A percentile compares a stretch with the other conserved stretches of the same genome.
phyloP scores from a whole-genome alignment of 139 green algal genomes.

The Spirogloea muscicola region DNA sequence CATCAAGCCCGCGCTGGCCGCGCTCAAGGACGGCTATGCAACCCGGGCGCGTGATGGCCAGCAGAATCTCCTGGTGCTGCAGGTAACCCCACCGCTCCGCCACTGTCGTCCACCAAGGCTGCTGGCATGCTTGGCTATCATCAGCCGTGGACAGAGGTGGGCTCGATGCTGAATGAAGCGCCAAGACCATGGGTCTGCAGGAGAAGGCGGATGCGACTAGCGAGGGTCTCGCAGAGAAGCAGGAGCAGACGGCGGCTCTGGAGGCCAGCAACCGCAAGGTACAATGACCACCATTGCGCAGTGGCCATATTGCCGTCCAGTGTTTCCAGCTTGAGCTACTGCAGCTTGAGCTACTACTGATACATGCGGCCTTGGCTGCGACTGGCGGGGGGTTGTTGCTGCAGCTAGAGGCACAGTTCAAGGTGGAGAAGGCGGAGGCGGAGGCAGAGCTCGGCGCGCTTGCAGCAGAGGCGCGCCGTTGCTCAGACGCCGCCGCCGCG shows the following conservation, averaged over 20 bases:
- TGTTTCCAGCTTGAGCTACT: neutral
- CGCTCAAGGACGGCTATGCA: neutral
- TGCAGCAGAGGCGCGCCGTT: too few species aligned
- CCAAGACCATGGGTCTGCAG: too few species aligned
- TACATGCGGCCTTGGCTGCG: neutral
- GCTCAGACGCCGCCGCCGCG: too few species aligned
- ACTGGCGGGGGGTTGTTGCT: neutral
- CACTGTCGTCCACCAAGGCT: too few species aligned
- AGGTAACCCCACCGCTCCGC: too few species aligned
- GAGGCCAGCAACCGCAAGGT: neutral
- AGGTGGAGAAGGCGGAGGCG: neutral
- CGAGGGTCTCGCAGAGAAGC: neutral
- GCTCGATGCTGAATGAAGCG: too few species aligned
- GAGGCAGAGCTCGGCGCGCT: neutral
- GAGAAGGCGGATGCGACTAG: too few species aligned
- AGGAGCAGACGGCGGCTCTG: neutral
- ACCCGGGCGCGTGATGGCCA: neutral
- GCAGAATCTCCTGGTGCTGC: too few species aligned
- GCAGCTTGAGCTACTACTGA: neutral
- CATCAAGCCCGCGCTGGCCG: conserved; percentile 30
- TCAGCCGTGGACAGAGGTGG: too few species aligned
- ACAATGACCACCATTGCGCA: too few species aligned
- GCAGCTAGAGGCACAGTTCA: neutral
- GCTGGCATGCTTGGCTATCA: too few species aligned
- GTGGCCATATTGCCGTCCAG: neutral